Base-by-base conservation (phyloP, 2,329 filamentous ascomycete genomes). In the Colletotrichum orbiculare region DNA sequence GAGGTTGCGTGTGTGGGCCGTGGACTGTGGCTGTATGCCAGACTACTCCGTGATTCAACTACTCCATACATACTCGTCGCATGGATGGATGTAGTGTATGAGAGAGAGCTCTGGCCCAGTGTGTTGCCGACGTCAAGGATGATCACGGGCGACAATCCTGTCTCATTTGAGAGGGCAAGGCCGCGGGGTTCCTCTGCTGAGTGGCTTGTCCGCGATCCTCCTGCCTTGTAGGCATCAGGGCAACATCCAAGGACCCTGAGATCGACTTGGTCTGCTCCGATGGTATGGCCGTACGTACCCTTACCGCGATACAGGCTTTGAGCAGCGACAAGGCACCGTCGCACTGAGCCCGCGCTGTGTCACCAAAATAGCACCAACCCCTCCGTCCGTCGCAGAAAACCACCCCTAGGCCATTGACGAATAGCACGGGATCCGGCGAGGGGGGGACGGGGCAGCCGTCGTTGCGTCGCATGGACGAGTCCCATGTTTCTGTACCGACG, bases 351-450 rank as follows among this genome's bases (percentile, higher is more conserved):
- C 47, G 25, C 25, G 17, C 50, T 15, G 46, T 41, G 39, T 37
- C 35, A 56, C 52, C 41, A 47, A 54, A 52, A 56, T 56, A 53
- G 58, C 50, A 62, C 45, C 52, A 41, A 11, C 46, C 58, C 39
- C 54, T 34, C 48, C 25, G 11, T 38, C 48, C 47, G 56, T 53
- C 39, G 46, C 41, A 52, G 45, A 37, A 38, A 38, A n/a, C 37
- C 15, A 42, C 35, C 43, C 11, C 47, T 17, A 9, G n/a, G 54
- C 48, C 59, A 58, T 57, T 54, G 60, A 43, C 53, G 54, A 57
- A 59, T 59, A 37, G 59, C 35, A 45, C 13, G 39, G 37, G 41
- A 57, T 58, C 53, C 25, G 25, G 25, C 4, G 63, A 42, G 39
- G 13, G 13, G 53, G 13, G 25, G 54, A 63, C 53, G 59, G 63